Conservation (phyloP, 2,329 filamentous ascomycete species). For the Sporothrix protearum region DNA sequence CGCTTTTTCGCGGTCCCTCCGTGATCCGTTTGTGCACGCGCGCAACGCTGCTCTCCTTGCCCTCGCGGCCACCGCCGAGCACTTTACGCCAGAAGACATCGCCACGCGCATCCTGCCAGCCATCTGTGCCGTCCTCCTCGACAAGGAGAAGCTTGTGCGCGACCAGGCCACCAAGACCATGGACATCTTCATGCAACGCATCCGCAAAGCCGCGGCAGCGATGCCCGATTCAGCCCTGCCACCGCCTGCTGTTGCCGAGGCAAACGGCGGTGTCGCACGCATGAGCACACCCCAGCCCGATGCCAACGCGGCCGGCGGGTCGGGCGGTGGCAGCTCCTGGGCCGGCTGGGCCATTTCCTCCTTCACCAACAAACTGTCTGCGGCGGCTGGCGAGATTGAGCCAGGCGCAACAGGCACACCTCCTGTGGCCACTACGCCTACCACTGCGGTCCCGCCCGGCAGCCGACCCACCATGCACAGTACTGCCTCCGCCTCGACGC, state of each 20-base stretch:
- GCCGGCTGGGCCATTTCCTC: constrained; percentile 97
- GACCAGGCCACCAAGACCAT: constrained; percentile 89
- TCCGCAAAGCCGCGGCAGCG: constrained; percentile 70
- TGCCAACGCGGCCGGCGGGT: constrained; percentile 62
- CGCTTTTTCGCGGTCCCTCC: constrained; percentile 81
- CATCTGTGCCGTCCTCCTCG: constrained; percentile 78
- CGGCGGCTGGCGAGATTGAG: constrained; percentile 83
- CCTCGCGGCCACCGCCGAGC: constrained; percentile 76
- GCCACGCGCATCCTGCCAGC: constrained; percentile 78
- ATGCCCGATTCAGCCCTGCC: constrained; percentile 81
- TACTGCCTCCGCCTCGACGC: constrained; percentile 53
- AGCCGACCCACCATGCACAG: constrained; percentile 42
- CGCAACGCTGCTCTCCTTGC: constrained; percentile 86
- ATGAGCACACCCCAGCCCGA: constrained; percentile 37
- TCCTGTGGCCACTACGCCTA: constrained; percentile 32
- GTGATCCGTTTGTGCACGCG: constrained; percentile 93
- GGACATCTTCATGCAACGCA: constrained; percentile 76
- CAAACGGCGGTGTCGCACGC: constrained; percentile 33
- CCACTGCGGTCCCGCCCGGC: not conserved
- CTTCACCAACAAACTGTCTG: constrained; percentile 89
- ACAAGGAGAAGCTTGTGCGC: constrained; percentile 92
- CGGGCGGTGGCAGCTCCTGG: constrained; percentile 61
- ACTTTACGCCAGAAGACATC: constrained; percentile 86
- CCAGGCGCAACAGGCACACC: constrained; percentile 41
- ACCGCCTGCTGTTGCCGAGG: constrained; percentile 46